Conservation (phyloP, 805 yeast genomes). For the Candida suzukii region DNA sequence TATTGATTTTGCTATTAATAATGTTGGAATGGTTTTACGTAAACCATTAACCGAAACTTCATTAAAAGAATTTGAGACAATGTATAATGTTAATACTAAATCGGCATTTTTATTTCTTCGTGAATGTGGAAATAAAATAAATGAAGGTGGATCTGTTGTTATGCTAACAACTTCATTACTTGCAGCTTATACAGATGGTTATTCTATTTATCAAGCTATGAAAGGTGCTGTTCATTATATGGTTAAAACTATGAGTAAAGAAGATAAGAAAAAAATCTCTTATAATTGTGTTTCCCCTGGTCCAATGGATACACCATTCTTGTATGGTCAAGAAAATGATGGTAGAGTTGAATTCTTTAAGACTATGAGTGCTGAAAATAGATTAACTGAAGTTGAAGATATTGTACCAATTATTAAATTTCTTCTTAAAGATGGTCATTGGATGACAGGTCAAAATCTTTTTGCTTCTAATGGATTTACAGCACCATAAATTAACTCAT, state of each 20-base stretch:
- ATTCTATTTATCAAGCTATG: conserved; percentile 48
- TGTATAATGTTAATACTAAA: conserved; percentile 50
- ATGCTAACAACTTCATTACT: conserved; percentile 55
- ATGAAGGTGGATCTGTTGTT: conserved; percentile 47
- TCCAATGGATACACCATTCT: conserved; percentile 61
- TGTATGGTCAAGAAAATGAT: conserved; percentile 52
- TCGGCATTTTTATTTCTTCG: conserved; percentile 56
- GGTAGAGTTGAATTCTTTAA: conserved; percentile 49
- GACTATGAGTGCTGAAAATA: conserved; percentile 37
- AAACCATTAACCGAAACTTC: conserved; percentile 47
- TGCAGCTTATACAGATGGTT: conserved; percentile 56
- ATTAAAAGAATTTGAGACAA: conserved; percentile 46
- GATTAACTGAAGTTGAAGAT: conserved; percentile 52
- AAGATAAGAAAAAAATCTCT: conserved; percentile 39
- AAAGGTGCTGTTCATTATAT: conserved; percentile 51
- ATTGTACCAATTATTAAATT: conserved; percentile 58
- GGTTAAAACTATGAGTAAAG: conserved; percentile 48
- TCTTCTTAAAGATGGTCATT: conserved; percentile 56
- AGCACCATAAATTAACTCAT: no score
- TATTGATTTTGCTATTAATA: conserved; percentile 59
- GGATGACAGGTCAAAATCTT: conserved; percentile 68
- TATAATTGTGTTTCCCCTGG: conserved; percentile 59
- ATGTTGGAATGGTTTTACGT: conserved; percentile 61
- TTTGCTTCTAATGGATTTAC: conserved; percentile 62
- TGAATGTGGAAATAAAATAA: conserved; percentile 44